Conservation (phyloP, 495 filamentous ascomycete species). For the Patellaria atrata region DNA sequence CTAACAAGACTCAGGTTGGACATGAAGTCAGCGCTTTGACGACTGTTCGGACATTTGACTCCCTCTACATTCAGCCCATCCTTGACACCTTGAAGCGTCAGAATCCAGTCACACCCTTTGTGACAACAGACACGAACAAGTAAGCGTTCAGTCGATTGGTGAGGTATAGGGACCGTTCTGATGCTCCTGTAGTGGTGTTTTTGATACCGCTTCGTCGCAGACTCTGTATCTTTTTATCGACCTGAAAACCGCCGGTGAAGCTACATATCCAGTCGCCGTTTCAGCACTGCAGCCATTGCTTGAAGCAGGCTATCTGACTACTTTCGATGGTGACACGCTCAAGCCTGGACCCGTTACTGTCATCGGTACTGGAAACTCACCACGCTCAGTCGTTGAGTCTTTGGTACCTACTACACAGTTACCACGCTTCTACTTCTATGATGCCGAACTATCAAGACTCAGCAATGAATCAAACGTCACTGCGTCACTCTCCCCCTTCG, state of each 20-base stretch:
- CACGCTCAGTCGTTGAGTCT: slow-evolving; percentile 32
- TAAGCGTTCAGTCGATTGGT: too few species aligned
- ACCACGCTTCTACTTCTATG: slow-evolving; percentile 47
- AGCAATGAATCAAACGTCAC: slow-evolving; percentile 29
- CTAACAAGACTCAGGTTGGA: slow-evolving; percentile 21
- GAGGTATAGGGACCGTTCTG: too few species aligned
- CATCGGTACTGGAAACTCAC: slow-evolving; percentile 21
- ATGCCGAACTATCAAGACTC: slow-evolving; percentile 40
- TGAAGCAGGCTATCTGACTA: slow-evolving; percentile 22
- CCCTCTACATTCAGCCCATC: slow-evolving; percentile 30
- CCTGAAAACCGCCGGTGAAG: slow-evolving; percentile 24
- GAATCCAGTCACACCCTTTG: slow-evolving; percentile 24
- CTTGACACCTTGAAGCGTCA: slow-evolving; percentile 23
- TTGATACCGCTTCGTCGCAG: slow-evolving; percentile 23
- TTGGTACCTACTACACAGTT: slow-evolving; percentile 14
- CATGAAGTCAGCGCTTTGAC: slow-evolving; percentile 27
- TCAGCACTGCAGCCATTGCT: slow-evolving; percentile 23
- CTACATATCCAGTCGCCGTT: slow-evolving; percentile 24
- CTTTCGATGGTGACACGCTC: slow-evolving; percentile 11
- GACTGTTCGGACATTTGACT: slow-evolving; percentile 23
- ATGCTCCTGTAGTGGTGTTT: slow-evolving; percentile 23
- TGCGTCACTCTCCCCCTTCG: slow-evolving; percentile 19
- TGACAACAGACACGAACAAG: slow-evolving; percentile 18
- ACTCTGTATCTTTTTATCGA: slow-evolving; percentile 32
- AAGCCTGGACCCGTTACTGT: slow-evolving; percentile 16